Conservation (phyloP, 257 asterid species). For the Jasminum sambac region DNA sequence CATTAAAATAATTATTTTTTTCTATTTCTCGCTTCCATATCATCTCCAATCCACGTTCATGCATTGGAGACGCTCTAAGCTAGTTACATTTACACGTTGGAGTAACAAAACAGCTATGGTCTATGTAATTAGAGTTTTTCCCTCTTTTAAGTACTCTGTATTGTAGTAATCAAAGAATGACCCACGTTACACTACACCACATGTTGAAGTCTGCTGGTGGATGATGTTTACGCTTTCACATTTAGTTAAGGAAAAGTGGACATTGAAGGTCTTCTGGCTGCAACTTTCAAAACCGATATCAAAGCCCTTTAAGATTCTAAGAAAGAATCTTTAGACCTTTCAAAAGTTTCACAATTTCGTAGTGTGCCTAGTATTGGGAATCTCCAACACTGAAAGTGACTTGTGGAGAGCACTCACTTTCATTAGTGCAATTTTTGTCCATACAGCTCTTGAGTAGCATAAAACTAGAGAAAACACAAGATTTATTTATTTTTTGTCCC, state of each 20-base stretch:
- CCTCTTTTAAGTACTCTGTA: neutral
- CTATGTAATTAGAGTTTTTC: neutral
- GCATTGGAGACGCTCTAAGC: neutral
- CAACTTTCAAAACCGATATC: constrained; percentile 17
- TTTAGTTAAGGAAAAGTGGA: neutral
- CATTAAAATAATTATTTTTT: too few relatives aligned
- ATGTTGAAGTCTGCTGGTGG: constrained; percentile 12
- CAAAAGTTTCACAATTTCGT: constrained; percentile 7
- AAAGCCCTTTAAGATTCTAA: constrained; percentile 25
- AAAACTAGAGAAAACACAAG: neutral
- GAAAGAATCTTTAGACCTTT: constrained; percentile 20
- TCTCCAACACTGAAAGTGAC: constrained; percentile 25
- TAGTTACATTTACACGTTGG: neutral
- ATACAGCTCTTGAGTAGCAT: neutral
- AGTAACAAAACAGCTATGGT: neutral
- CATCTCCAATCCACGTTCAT: too few relatives aligned
- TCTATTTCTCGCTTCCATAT: too few relatives aligned
- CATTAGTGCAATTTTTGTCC: neutral
- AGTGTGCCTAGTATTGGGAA: constrained; percentile 10
- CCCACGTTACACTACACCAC: constrained; percentile 17
- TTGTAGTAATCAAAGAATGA: neutral
- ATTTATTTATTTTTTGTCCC: constrained; percentile 2
- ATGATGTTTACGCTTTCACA: constrained; percentile 24
- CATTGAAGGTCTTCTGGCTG: constrained; percentile 10
- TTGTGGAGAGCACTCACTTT: neutral